Conservation (phyloP, 2,329 filamentous ascomycete species). For the Apiospora marii region DNA sequence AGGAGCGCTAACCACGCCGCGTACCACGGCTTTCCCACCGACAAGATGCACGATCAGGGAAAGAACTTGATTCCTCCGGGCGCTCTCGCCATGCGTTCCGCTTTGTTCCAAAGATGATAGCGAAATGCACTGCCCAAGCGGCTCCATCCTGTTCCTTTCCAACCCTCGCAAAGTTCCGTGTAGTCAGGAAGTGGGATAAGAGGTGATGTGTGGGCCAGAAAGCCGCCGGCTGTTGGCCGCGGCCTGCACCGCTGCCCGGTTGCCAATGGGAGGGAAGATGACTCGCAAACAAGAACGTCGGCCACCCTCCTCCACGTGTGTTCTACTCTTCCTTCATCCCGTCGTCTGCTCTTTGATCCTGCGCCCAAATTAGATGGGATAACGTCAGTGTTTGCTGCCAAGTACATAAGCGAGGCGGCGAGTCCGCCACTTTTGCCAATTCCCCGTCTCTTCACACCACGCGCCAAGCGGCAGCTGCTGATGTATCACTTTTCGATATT, state of each 20-base stretch:
- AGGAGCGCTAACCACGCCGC: not conserved
- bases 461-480: not conserved
- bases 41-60: not conserved
- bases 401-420: conserved; percentile 9
- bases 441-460: not conserved
- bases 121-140: not conserved
- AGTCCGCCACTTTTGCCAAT: not conserved
- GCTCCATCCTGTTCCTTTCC: not conserved
- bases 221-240: conserved; percentile 9
- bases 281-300: not conserved
- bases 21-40: conserved; percentile 7
- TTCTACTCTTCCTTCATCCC: not conserved
- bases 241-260: not conserved
- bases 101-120: not conserved
- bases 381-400: not conserved
- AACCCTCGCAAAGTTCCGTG: conserved; percentile 6
- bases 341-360: not conserved
- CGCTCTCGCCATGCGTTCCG: conserved; percentile 1
- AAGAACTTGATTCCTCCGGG: conserved; percentile 13
- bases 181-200: not conserved
- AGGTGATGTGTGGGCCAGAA: conserved; percentile 7
- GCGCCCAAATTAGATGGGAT: not conserved
- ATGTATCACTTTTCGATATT: not conserved
- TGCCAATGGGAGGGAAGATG: conserved; percentile 5
- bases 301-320: not conserved